Conservation (phyloP, 495 filamentous ascomycete genomes). For the Durotheca rogersii region DNA sequence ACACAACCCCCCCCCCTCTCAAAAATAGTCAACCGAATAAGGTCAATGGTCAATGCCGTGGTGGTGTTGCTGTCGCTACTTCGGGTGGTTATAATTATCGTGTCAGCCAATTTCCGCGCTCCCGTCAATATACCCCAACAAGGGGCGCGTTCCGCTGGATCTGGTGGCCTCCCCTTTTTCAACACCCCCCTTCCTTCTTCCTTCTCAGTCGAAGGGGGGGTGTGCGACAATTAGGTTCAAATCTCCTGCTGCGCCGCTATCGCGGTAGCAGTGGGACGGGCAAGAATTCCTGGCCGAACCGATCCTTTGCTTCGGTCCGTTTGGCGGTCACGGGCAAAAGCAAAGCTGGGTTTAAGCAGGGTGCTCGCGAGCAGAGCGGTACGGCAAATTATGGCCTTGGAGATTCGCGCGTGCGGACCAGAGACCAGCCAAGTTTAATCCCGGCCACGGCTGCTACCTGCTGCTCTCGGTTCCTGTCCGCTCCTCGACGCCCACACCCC, state of each 20-base stretch:
- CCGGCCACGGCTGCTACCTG: no score
- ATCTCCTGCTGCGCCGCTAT: slow-evolving; percentile 25
- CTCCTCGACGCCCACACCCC: no score
- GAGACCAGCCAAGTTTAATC: no score
- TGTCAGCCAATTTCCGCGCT: background rate
- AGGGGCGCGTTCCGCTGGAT: slow-evolving; percentile 8
- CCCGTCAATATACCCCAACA: slow-evolving; percentile 3
- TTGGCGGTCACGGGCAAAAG: slow-evolving; percentile 14
- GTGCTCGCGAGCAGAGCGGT: background rate
- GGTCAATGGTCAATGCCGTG: background rate
- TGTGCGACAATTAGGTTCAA: slow-evolving; percentile 7
- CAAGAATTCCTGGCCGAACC: slow-evolving; percentile 25
- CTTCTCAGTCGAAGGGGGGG: slow-evolving; percentile 31
- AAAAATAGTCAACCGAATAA: no score
- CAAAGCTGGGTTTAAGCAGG: background rate
- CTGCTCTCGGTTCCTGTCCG: no score
- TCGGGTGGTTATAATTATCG: background rate
- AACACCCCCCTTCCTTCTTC: no score
- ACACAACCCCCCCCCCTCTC: no score
- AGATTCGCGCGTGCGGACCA: no score
- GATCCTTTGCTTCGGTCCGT: slow-evolving; percentile 30
- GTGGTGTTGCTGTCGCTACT: background rate
- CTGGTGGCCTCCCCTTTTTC: background rate
- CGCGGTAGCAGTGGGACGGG: slow-evolving; percentile 18
- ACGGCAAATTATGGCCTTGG: no score